Evolutionary conservation across 2,329 filamentous ascomycete species (phyloP).

Genomic region (Verticillium zaregamsianum): DNA sequence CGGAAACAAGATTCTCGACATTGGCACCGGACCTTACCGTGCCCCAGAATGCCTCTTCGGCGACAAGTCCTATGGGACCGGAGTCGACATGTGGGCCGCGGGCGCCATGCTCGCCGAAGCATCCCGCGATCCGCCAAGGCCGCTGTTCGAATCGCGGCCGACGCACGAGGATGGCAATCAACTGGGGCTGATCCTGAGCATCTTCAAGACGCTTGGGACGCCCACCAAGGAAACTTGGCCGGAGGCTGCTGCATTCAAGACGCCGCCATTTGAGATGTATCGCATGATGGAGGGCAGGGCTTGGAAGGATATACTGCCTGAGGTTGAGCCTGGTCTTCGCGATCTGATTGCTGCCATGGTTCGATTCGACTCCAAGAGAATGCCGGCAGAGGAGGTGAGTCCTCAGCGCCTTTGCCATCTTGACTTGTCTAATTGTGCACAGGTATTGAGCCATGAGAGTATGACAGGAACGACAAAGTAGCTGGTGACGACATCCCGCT

Average conservation of each 20-base stretch:
- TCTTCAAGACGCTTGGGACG: slow-evolving; percentile 88
- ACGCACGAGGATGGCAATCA: slow-evolving; percentile 81
- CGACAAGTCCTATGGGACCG: slow-evolving; percentile 63
- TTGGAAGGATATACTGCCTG: slow-evolving; percentile 69
- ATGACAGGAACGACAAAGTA: too few species aligned
- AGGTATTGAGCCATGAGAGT: not conserved
- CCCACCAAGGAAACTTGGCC: slow-evolving; percentile 81
- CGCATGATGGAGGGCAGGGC: slow-evolving; percentile 61
- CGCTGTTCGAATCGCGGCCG: slow-evolving; percentile 76
- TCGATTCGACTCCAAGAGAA: slow-evolving; percentile 65
- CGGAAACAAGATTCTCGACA: slow-evolving; percentile 77
- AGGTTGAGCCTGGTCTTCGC: slow-evolving; percentile 51
- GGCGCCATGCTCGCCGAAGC: slow-evolving; percentile 82
- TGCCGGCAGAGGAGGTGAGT: slow-evolving; percentile 53
- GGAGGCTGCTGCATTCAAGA: slow-evolving; percentile 61
- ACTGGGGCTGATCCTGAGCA: slow-evolving; percentile 82
- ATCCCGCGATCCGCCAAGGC: slow-evolving; percentile 46
- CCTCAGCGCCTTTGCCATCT: not conserved
- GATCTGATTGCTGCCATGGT: slow-evolving; percentile 67
- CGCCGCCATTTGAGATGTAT: slow-evolving; percentile 89
- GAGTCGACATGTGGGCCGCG: slow-evolving; percentile 84
- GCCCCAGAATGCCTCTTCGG: slow-evolving; percentile 90
- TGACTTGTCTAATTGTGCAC: not conserved
- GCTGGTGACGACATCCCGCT: too few species aligned
- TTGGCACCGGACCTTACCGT: slow-evolving; percentile 89